Evolutionary conservation across 1,284 basidiomycete genomes (phyloP), one percentile per base, ranked within the genome.

Genomic region (Cutaneotrichosporon sp.): DNA sequence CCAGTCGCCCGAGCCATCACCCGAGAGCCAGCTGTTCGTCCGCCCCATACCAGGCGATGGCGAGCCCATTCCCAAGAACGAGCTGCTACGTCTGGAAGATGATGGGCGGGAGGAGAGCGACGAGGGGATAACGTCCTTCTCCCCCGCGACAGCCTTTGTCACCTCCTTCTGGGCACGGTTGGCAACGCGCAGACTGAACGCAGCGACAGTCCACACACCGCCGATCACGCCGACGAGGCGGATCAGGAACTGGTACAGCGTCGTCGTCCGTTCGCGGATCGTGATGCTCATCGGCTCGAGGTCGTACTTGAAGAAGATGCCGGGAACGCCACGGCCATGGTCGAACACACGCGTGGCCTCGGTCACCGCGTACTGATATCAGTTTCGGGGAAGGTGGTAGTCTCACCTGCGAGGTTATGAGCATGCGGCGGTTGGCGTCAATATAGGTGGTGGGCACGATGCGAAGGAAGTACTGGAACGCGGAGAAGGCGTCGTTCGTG

Each of bases 251-350:
- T 94, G 88, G 2, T 89, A 75, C 50, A 98, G 80, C 0, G 86
- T 82, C 0, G 89, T 93, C 2, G 93, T 95, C 9, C 93, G 86
- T 78, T 97, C 92, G 66, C 89, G 85, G 54, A 98, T 87, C 0
- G 86, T 89, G 68, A 99, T 84, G 11, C 86, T 84, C 78, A 99
- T 85, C 1, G 94, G 92, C 74, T 99, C 95, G 29, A 98, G 81
- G 66, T 99, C 95, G 75, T 93, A 97, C 77, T 95, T 95, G 87
- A 95, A 94, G 83, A 94, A 95, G 72, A 95, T 94, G 18, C 92
- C 92, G 20, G 95, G 95, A 0, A 92, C 89, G 4, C 90, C 91
- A 27, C 83, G 79, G 63, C 90, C 87, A 72, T 93, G 90, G 50
- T 88, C 83, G 13, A 97, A 83, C 16, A 85, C 83, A 14, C 91